A percentile compares a stretch with the other conserved stretches of the same genome.
These are phyloP conservation scores for Penicillium riverlandense DNA, from an alignment of 495 filamentous ascomycete genomes.

Conservation along the genomic window DNA sequence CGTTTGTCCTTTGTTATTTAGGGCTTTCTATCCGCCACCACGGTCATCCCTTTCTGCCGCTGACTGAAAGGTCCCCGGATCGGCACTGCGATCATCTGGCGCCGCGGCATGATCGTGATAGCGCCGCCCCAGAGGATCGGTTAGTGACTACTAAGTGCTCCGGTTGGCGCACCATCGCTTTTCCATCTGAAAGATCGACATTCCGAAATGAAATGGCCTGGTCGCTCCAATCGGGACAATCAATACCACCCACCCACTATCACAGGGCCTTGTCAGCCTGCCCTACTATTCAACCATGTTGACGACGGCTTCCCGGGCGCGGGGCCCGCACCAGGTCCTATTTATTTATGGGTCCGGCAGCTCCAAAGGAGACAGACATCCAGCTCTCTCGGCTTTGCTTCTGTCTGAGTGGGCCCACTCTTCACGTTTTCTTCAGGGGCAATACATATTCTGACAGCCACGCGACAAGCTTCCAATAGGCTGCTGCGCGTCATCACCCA, in stretches of 20 bases:
- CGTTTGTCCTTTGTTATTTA: too few relatives aligned
- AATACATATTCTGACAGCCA: background rate
- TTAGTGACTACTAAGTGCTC: background rate
- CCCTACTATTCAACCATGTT: slow-evolving; percentile 2
- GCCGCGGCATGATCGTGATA: slow-evolving; percentile 13
- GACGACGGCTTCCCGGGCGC: too few relatives aligned
- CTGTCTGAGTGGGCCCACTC: too few relatives aligned
- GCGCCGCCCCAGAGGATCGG: background rate
- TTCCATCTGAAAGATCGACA: slow-evolving; percentile 8
- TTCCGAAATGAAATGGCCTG: background rate
- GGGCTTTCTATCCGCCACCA: too few relatives aligned
- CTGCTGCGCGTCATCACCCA: background rate
- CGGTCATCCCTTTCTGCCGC: too few relatives aligned
- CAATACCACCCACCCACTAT: slow-evolving; percentile 2
- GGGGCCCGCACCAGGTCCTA: too few relatives aligned
- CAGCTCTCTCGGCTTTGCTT: too few relatives aligned
- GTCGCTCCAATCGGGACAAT: too few relatives aligned
- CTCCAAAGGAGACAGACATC: background rate
- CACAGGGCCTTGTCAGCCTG: slow-evolving; percentile 20
- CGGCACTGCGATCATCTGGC: slow-evolving; percentile 12
- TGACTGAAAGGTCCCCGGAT: background rate
- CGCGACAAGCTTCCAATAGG: background rate
- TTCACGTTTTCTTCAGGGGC: too few relatives aligned
- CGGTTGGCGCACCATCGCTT: background rate
- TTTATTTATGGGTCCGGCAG: slow-evolving; percentile 5